A percentile compares a stretch with the other conserved stretches of the same genome.
Conservation (phyloP, 2,329 filamentous ascomycete genomes). For the Dothidotthia symphoricarpi region DNA sequence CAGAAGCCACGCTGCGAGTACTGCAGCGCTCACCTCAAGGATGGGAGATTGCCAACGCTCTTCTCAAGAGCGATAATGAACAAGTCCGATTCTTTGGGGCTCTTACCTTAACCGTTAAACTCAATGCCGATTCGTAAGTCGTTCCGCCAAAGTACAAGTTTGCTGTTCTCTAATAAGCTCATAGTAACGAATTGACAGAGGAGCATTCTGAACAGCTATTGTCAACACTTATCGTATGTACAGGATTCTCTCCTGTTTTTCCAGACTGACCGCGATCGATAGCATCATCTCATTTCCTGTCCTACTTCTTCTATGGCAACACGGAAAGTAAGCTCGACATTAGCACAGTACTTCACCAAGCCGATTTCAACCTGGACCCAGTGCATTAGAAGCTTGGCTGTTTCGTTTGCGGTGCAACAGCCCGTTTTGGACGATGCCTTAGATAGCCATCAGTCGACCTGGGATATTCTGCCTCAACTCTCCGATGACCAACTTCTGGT, state of each 20-base stretch:
- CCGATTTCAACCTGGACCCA: slow-evolving; percentile 66
- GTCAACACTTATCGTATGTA: slow-evolving; percentile 36
- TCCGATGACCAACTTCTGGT: slow-evolving; percentile 54
- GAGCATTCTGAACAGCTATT: slow-evolving; percentile 38
- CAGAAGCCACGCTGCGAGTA: slow-evolving; percentile 73
- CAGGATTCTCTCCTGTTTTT: not conserved
- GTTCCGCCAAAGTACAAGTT: not conserved
- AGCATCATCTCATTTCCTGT: slow-evolving; percentile 34
- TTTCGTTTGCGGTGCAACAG: slow-evolving; percentile 55
- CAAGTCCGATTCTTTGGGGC: slow-evolving; percentile 90
- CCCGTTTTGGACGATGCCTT: slow-evolving; percentile 51
- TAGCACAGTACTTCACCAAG: slow-evolving; percentile 73
- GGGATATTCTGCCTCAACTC: slow-evolving; percentile 49
- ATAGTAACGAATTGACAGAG: slow-evolving; percentile 31
- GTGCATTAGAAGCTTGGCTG: slow-evolving; percentile 63
- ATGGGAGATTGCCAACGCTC: slow-evolving; percentile 79
- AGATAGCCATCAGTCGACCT: slow-evolving; percentile 45
- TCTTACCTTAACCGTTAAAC: slow-evolving; percentile 87
- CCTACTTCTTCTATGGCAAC: slow-evolving; percentile 59
- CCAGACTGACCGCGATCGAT: slow-evolving; percentile 7
- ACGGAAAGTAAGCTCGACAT: slow-evolving; percentile 73
- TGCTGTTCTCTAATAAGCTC: slow-evolving; percentile 6
- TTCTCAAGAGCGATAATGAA: slow-evolving; percentile 67
- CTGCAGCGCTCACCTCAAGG: slow-evolving; percentile 78
- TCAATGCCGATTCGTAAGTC: slow-evolving; percentile 82